Evolutionary conservation across 106 monocot genomes (phyloP).

Genomic region (Alisma plantagoaquatica): DNA sequence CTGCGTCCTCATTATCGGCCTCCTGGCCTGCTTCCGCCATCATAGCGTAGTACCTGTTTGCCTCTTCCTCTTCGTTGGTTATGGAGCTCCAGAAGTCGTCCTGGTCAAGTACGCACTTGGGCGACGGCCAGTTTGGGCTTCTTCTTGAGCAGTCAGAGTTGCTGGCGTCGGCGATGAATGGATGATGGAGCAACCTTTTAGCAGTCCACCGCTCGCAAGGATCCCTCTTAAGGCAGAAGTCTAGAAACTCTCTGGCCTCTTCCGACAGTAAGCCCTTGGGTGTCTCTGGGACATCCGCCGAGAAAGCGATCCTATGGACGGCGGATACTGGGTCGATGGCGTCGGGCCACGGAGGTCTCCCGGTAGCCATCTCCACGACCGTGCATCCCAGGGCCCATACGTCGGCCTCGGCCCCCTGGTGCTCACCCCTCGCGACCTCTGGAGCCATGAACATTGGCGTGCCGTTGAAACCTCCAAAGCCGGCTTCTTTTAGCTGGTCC

Average conservation of each 20-base stretch:
- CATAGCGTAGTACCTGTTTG: constrained; percentile 35
- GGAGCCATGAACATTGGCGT: constrained; percentile 49
- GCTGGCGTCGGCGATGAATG: constrained; percentile 27
- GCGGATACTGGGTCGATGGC: constrained; percentile 16
- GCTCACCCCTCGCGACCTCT: constrained; percentile 27
- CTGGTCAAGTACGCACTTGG: no score
- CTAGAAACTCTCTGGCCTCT: constrained; percentile 28
- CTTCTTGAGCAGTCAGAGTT: constrained; percentile 26
- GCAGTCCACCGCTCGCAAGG: constrained; percentile 34
- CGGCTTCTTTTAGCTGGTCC: no score
- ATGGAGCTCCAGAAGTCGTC: constrained; percentile 43
- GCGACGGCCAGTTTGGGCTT: no score
- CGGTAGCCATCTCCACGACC: constrained; percentile 23
- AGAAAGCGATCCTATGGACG: constrained; percentile 36
- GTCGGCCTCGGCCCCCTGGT: constrained; percentile 14
- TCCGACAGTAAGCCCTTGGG: constrained; percentile 19
- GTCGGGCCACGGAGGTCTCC: constrained; percentile 12
- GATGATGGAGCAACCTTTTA: constrained; percentile 34
- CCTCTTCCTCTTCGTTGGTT: constrained; percentile 37
- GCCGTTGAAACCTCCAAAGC: constrained; percentile 17
- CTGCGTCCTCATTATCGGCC: not conserved
- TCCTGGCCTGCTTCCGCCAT: constrained; percentile 9
- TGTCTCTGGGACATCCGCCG: constrained; percentile 14
- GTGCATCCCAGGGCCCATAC: constrained; percentile 24
- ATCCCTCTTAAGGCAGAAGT: constrained; percentile 23